A percentile compares a stretch with the other conserved stretches of the same genome.
Evolutionary conservation across 306 rosid species (phyloP).

Genomic region (Urtica urens): DNA sequence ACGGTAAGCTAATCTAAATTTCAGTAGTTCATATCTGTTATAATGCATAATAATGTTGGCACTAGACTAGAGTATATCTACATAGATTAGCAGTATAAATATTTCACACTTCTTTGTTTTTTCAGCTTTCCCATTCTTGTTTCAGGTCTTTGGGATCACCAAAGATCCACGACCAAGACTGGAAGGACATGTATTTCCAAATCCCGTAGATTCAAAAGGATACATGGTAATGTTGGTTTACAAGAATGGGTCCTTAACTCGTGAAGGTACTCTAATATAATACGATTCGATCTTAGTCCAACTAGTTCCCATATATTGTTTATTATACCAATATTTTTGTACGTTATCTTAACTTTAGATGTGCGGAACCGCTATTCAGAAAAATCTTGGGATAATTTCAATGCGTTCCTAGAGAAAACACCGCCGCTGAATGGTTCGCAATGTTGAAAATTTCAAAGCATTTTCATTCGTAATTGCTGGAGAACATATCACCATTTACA

Average conservation of each 20-base stretch:
- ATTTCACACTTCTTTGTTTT: conserved; percentile 9
- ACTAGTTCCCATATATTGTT: not conserved
- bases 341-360: conserved; percentile 33
- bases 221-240: conserved; percentile 94
- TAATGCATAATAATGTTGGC: too few relatives aligned
- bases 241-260: conserved; percentile 93
- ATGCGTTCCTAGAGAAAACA: conserved; percentile 52
- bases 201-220: conserved; percentile 73
- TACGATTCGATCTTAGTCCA: not conserved
- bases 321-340: conserved; percentile 14
- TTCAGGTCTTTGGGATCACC: conserved; percentile 79
- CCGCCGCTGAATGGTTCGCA: conserved; percentile 62
- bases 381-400: conserved; percentile 72
- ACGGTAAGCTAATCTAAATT: conserved; percentile 43
- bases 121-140: conserved; percentile 12
- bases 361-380: conserved; percentile 60
- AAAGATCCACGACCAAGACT: conserved; percentile 73
- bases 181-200: conserved; percentile 94
- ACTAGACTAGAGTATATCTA: too few relatives aligned
- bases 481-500: too few relatives aligned
- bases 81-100: too few relatives aligned
- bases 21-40: too few relatives aligned
- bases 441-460: too few relatives aligned
- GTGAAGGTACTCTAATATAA: conserved; percentile 69
- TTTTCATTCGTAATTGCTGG: too few relatives aligned